Evolutionary conservation across 164 flowering plant species (phyloP).

Genomic region (Kingdonia uniflora): DNA sequence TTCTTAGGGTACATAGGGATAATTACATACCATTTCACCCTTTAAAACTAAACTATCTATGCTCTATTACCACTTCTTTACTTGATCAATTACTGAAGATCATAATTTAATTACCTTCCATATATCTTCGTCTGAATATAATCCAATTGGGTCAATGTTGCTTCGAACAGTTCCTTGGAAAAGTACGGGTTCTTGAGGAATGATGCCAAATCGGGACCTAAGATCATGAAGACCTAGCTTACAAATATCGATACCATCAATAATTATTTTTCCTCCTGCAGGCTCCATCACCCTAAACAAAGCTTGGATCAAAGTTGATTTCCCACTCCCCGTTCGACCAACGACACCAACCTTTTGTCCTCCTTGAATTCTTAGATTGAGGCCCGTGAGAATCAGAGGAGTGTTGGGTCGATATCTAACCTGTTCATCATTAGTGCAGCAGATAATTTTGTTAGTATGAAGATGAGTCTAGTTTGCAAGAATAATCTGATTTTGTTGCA

Average conservation of each 20-base stretch:
- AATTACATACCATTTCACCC: too few relatives aligned
- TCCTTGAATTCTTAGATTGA: constrained; percentile 53
- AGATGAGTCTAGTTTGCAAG: too few relatives aligned
- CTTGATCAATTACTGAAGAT: too few relatives aligned
- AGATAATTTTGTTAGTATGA: too few relatives aligned
- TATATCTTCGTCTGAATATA: constrained; percentile 71
- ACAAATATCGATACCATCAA: constrained; percentile 64
- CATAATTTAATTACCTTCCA: constrained; percentile 54
- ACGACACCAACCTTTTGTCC: constrained; percentile 90
- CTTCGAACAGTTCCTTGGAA: constrained; percentile 91
- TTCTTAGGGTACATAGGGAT: too few relatives aligned
- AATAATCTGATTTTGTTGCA: too few relatives aligned
- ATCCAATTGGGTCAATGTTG: constrained; percentile 75
- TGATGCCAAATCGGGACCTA: constrained; percentile 84
- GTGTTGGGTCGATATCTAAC: constrained; percentile 80
- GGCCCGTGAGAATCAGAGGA: constrained; percentile 77
- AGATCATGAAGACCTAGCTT: constrained; percentile 79
- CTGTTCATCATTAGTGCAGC: constrained; percentile 43
- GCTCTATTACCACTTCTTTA: too few relatives aligned
- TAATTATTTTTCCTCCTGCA: constrained; percentile 56
- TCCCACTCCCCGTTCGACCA: constrained; percentile 92
- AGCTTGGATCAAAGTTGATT: constrained; percentile 81
- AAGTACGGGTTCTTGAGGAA: constrained; percentile 94
- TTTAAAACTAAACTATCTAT: too few relatives aligned
- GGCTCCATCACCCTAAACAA: constrained; percentile 86